Evolutionary conservation across 306 rosid genomes (phyloP).

Genomic region (Pterocarpus santalinus): DNA sequence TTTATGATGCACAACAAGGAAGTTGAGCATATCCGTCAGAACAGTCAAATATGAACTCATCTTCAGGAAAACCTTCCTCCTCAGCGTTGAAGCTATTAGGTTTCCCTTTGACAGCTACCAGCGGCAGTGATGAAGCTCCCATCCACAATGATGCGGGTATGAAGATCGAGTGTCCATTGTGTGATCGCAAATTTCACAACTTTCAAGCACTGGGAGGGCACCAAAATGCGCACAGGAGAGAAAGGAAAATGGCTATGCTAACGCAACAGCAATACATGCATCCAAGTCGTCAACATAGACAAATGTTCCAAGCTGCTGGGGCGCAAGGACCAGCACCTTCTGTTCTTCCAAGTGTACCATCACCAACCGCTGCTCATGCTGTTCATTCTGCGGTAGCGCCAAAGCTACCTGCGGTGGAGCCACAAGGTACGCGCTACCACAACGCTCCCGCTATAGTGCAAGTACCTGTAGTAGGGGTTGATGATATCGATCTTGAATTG

Average conservation of each 20-base stretch:
- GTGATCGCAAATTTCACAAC: conserved; percentile 2
- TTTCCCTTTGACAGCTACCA: neutral
- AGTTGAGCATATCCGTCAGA: too few relatives aligned
- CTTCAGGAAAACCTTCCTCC: conserved; percentile 2
- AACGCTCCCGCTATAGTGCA: neutral
- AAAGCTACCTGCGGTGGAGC: conserved; percentile 15
- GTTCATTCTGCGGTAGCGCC: neutral
- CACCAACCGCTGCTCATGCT: neutral
- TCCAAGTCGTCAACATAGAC: too few relatives aligned
- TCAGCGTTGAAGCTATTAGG: neutral
- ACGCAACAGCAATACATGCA: neutral
- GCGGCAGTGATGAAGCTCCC: neutral
- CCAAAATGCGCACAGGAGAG: conserved; percentile 36
- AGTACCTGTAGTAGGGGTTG: neutral
- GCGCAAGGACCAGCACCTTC: too few relatives aligned
- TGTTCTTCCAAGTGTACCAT: neutral
- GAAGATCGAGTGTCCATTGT: neutral
- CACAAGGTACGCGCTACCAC: conserved; percentile 5
- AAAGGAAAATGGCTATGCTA: conserved; percentile 27
- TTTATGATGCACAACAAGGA: too few relatives aligned
- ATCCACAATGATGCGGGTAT: neutral
- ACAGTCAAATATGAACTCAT: neutral
- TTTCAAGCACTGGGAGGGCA: conserved; percentile 36
- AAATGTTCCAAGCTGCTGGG: too few relatives aligned
- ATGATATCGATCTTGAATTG: conserved; percentile 29